phyloP scores from a whole-genome alignment of 768 basidiomycete genomes.

The Suillus subluteus region DNA sequence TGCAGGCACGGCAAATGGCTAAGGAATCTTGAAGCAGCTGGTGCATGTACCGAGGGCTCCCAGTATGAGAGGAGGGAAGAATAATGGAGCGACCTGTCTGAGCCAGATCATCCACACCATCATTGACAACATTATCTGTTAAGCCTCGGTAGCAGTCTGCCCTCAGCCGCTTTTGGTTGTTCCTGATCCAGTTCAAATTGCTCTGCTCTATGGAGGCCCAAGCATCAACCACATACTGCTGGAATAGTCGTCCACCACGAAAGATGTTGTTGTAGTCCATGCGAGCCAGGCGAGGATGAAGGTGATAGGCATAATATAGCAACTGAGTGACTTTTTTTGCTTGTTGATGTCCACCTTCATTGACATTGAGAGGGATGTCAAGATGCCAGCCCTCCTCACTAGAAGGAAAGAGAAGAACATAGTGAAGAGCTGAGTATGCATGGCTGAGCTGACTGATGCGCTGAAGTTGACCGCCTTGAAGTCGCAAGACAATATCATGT shows the following conservation, averaged over 20 bases:
- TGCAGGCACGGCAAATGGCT: conserved; percentile 46
- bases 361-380: conserved; percentile 19
- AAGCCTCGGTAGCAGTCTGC: too few relatives aligned
- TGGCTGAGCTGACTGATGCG: conserved; percentile 39
- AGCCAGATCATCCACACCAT: conserved; percentile 28
- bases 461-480: conserved; percentile 24
- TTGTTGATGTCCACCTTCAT: too few relatives aligned
- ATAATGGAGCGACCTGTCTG: conserved; percentile 38
- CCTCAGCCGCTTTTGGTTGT: too few relatives aligned
- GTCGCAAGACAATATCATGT: conserved; percentile 40
- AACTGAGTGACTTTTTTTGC: conserved; percentile 32
- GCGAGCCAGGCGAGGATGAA: conserved; percentile 27
- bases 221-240: conserved; percentile 47
- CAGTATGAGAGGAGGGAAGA: conserved; percentile 47
- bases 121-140: too few relatives aligned
- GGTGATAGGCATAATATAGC: conserved; percentile 34
- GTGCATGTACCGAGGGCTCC: conserved; percentile 46
- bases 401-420: conserved; percentile 47
- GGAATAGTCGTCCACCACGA: conserved; percentile 42
- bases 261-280: conserved; percentile 34
- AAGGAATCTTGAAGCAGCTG: conserved; percentile 49
- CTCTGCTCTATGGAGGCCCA: too few relatives aligned
- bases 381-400: conserved; percentile 44
- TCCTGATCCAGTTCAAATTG: too few relatives aligned
- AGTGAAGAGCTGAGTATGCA: conserved; percentile 43